Conservation (phyloP, 1,139 yeast genomes). For the Nadsonia commutata region DNA sequence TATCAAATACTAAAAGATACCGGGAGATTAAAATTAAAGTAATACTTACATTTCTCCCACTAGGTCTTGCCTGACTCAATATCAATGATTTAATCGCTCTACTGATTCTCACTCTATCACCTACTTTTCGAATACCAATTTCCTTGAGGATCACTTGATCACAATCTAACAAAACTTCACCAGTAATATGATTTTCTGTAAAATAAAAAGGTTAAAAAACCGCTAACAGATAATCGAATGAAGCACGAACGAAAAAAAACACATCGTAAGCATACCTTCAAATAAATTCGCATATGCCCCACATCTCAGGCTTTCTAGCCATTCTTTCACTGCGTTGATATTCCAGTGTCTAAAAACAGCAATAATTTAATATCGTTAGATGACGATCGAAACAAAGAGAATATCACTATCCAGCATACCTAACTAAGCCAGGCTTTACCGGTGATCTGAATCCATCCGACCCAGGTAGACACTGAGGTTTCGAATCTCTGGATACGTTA, state of each 20-base stretch:
- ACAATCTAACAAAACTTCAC: conserved; percentile 45
- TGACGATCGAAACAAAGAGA: too few species aligned
- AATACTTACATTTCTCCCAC: not conserved
- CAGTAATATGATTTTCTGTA: conserved; percentile 38
- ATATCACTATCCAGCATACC: too few species aligned
- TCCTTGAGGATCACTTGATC: conserved; percentile 59
- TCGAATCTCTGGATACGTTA: not conserved
- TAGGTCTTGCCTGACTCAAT: not conserved
- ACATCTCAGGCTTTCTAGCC: conserved; percentile 19
- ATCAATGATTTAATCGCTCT: conserved; percentile 28
- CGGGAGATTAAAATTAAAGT: not conserved
- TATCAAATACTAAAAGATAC: not conserved
- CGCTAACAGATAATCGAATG: not conserved
- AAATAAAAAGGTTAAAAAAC: too few species aligned
- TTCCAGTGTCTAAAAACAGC: not conserved
- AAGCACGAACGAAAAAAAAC: not conserved
- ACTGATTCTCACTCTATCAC: conserved; percentile 62
- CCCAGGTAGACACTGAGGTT: not conserved
- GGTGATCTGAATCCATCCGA: not conserved
- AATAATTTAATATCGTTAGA: too few species aligned
- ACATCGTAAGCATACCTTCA: conserved; percentile 7
- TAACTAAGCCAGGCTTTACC: not conserved
- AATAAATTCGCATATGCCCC: conserved; percentile 14
- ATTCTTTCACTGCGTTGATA: conserved; percentile 3
- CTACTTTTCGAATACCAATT: conserved; percentile 61